phyloP scores from a whole-genome alignment of 495 filamentous ascomycete genomes.

The Viridothelium virens region DNA sequence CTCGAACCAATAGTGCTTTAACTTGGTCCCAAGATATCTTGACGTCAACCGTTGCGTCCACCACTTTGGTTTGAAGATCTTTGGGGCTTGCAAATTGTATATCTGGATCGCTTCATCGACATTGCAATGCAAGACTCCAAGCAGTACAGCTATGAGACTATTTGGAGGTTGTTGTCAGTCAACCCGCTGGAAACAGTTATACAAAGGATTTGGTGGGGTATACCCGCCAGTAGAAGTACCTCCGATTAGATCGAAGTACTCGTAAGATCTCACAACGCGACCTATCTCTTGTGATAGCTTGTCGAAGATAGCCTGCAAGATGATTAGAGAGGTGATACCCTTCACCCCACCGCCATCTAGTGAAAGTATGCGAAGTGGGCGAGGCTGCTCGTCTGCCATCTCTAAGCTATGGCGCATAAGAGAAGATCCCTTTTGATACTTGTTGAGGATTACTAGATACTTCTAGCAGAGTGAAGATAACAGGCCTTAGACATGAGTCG shows the following conservation, averaged over 20 bases:
- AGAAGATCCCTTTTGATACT: neutral
- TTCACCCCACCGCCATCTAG: neutral
- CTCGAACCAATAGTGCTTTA: neutral
- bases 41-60: neutral
- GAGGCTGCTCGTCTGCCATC: neutral
- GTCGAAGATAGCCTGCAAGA: slow-evolving; percentile 3
- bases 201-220: neutral
- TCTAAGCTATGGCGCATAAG: neutral
- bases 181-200: neutral
- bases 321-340: neutral
- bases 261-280: neutral
- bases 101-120: slow-evolving; percentile 2
- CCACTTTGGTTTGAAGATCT: neutral
- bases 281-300: neutral
- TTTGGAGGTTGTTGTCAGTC: neutral
- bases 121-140: neutral
- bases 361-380: neutral
- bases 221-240: slow-evolving; percentile 7
- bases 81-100: neutral
- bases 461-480: too few species aligned
- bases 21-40: neutral
- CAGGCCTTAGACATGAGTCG: too few species aligned
- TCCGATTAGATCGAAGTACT: slow-evolving; percentile 5
- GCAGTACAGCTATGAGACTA: slow-evolving; percentile 4
- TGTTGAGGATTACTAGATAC: too few species aligned